Evolutionary conservation across 2,329 filamentous ascomycete species (phyloP).

Genomic region (Scedosporium aurantiacum): DNA sequence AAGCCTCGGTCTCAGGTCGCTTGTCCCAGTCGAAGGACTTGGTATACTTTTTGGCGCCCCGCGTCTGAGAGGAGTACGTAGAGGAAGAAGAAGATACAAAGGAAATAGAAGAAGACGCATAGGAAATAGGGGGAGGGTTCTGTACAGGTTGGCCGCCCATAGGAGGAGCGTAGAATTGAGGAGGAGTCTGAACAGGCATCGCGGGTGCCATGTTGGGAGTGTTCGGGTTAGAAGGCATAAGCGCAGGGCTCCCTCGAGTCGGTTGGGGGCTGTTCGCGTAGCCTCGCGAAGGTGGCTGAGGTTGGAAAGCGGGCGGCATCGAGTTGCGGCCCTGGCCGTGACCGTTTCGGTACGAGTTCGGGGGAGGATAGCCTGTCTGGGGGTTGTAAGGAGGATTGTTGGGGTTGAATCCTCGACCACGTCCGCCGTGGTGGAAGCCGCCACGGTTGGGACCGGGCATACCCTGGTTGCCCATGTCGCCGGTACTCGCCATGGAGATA

Average conservation of each 20-base stretch:
- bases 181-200: slow-evolving; percentile 55
- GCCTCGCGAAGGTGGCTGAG: slow-evolving; percentile 25
- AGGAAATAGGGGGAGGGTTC: slow-evolving; percentile 3
- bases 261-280: slow-evolving; percentile 55
- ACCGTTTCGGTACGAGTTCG: slow-evolving; percentile 28
- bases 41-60: not conserved
- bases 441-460: slow-evolving; percentile 45
- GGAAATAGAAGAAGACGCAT: not conserved
- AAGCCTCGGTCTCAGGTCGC: not conserved
- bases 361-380: slow-evolving; percentile 26
- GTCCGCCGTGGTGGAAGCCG: slow-evolving; percentile 37
- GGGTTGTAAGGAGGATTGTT: slow-evolving; percentile 31
- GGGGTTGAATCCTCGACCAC: slow-evolving; percentile 39
- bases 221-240: slow-evolving; percentile 53
- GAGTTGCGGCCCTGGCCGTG: slow-evolving; percentile 39
- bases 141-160: slow-evolving; percentile 12
- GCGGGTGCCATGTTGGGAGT: slow-evolving; percentile 54
- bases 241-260: slow-evolving; percentile 48
- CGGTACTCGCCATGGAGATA: slow-evolving; percentile 49
- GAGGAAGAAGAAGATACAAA: slow-evolving; percentile 7
- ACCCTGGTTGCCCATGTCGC: slow-evolving; percentile 20
- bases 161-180: slow-evolving; percentile 44
- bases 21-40: not conserved
- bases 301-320: slow-evolving; percentile 36
- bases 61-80: not conserved